Evolutionary conservation across 768 basidiomycete species (phyloP).

Genomic region (Tricholoma matsutake): DNA sequence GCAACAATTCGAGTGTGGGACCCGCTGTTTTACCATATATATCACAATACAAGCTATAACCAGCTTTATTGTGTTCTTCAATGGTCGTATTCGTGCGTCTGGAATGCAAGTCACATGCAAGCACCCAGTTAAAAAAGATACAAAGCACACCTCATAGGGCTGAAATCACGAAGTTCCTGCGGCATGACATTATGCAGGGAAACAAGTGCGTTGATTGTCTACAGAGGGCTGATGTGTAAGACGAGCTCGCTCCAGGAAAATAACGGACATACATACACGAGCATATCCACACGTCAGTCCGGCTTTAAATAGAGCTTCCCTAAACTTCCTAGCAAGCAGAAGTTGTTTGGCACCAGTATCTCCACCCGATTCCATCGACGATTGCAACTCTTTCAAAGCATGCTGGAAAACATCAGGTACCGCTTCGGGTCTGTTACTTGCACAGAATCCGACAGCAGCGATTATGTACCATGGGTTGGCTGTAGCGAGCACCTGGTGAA

Average conservation of each 20-base stretch:
- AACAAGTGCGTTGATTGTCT: constrained; percentile 59
- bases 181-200: constrained; percentile 52
- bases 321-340: constrained; percentile 49
- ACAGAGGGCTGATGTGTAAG: background rate
- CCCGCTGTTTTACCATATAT: constrained; percentile 58
- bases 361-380: constrained; percentile 6
- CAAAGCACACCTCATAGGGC: constrained; percentile 36
- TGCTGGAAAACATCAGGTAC: constrained; percentile 53
- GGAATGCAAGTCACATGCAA: background rate
- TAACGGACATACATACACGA: constrained; percentile 35
- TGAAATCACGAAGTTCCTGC: constrained; percentile 45
- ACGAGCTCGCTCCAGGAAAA: background rate
- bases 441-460: constrained; percentile 53
- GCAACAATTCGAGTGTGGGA: constrained; percentile 44
- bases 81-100: constrained; percentile 43
- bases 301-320: constrained; percentile 62
- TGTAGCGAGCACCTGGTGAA: constrained; percentile 3
- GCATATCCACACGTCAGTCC: constrained; percentile 57
- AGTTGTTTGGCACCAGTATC: constrained; percentile 32
- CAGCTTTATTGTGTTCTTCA: constrained; percentile 40
- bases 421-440: constrained; percentile 56
- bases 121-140: background rate
- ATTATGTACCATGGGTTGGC: constrained; percentile 59
- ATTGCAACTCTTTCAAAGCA: constrained; percentile 43
- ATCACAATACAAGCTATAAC: constrained; percentile 40